phyloP scores from a whole-genome alignment of 805 yeast genomes.

The Debaryomyces tyrocola region DNA sequence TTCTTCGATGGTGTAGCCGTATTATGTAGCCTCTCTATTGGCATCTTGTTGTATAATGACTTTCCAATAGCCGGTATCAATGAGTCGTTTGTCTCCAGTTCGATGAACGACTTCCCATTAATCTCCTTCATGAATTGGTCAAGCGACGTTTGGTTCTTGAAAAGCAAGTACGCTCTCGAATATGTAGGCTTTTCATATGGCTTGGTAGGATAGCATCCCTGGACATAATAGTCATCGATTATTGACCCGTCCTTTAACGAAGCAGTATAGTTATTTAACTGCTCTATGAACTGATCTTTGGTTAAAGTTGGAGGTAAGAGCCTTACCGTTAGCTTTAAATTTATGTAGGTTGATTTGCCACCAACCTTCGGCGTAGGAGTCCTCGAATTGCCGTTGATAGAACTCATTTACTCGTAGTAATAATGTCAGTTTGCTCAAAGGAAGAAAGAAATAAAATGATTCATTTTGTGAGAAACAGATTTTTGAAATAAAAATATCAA shows the following conservation, averaged over 20 bases:
- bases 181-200: constrained; percentile 39
- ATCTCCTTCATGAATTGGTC: constrained; percentile 26
- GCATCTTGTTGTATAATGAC: constrained; percentile 26
- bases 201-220: constrained; percentile 39
- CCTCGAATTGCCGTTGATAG: not conserved
- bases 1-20: not conserved
- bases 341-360: constrained; percentile 4
- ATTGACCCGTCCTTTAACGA: constrained; percentile 12
- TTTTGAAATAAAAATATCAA: too few species aligned
- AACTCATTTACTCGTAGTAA: not conserved
- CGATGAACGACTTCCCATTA: constrained; percentile 24
- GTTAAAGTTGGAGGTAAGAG: constrained; percentile 43
- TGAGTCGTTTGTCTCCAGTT: constrained; percentile 21
- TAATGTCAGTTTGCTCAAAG: too few species aligned
- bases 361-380: not conserved
- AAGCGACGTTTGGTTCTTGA: constrained; percentile 26
- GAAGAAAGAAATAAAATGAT: not conserved
- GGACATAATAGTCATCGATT: constrained; percentile 34
- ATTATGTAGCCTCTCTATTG: constrained; percentile 3
- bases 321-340: constrained; percentile 34
- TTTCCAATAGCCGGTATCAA: constrained; percentile 35
- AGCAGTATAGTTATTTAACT: constrained; percentile 11
- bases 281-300: constrained; percentile 25
- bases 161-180: constrained; percentile 43
- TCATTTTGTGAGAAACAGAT: not conserved